These are phyloP conservation scores for Pinus taeda DNA, from an alignment of 75 land plant genomes.

Conservation along the genomic window DNA sequence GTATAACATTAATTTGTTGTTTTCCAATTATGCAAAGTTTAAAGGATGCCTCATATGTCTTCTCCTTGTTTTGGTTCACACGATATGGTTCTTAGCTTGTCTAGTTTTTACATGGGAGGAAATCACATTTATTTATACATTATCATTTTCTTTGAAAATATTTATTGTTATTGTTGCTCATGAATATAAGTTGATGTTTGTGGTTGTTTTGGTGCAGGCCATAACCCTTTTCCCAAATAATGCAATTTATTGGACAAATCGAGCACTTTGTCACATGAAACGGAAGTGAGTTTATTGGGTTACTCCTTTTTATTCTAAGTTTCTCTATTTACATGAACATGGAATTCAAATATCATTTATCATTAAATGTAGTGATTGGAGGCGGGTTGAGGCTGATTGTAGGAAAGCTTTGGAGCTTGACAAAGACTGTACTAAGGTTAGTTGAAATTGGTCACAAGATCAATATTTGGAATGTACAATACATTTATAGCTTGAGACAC, in stretches of 20 bases:
- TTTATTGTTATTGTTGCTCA: not conserved
- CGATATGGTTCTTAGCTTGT: not conserved
- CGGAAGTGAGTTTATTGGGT: constrained; percentile 12
- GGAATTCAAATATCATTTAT: not conserved
- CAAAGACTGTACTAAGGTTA: constrained; percentile 32
- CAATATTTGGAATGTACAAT: not conserved
- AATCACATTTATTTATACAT: not conserved
- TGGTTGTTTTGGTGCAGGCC: constrained; percentile 22
- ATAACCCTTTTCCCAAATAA: constrained; percentile 36
- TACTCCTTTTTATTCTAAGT: not conserved
- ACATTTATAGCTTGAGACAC: not conserved
- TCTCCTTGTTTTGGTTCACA: not conserved
- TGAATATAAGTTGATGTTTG: not conserved
- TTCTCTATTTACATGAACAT: not conserved
- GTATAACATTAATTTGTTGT: not conserved
- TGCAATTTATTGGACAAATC: constrained; percentile 43
- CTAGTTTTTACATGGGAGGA: not conserved
- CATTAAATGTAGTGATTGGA: constrained; percentile 35
- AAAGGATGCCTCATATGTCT: not conserved
- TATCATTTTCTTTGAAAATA: not conserved
- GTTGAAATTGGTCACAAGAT: not conserved
- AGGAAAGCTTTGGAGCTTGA: constrained; percentile 51
- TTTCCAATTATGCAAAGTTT: not conserved
- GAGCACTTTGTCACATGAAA: constrained; percentile 42
- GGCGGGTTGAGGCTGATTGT: constrained; percentile 43